Conservation (phyloP, 78 protist species). For the Chrysochromulina tobinii region DNA sequence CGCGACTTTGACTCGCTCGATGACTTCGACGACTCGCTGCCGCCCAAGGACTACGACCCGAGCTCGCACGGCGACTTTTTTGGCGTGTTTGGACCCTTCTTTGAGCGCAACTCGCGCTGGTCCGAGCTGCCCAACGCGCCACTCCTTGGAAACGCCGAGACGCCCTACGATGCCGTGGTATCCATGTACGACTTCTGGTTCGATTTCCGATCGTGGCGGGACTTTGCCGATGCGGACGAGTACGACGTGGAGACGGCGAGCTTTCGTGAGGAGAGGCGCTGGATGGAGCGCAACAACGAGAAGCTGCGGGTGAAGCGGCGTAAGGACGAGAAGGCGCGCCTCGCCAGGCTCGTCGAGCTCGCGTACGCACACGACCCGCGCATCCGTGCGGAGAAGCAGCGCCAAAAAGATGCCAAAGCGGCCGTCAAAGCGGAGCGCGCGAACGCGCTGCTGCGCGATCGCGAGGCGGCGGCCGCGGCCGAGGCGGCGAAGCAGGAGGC, state of each 20-base stretch:
- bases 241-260: not conserved
- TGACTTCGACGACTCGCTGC: not conserved
- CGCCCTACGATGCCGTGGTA: not conserved
- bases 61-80: not conserved
- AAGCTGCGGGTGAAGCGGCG: not conserved
- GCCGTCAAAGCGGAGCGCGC: not conserved
- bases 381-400: not conserved
- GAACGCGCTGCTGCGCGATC: too few species aligned
- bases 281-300: conserved; percentile 38
- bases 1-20: conserved; percentile 16
- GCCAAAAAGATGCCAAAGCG: not conserved
- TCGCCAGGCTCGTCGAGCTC: not conserved
- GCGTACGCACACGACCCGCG: not conserved
- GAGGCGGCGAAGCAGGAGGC: too few species aligned
- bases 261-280: conserved; percentile 28
- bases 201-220: conserved; percentile 29
- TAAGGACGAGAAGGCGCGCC: not conserved
- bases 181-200: conserved; percentile 21
- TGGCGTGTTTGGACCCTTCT: not conserved
- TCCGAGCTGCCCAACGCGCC: not conserved
- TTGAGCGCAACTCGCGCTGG: conserved; percentile 21
- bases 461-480: too few species aligned
- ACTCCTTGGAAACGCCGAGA: not conserved
- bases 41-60: not conserved
- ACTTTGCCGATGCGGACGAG: not conserved